phyloP scores from a whole-genome alignment of 768 basidiomycete species.

The Trametes meyenii region DNA sequence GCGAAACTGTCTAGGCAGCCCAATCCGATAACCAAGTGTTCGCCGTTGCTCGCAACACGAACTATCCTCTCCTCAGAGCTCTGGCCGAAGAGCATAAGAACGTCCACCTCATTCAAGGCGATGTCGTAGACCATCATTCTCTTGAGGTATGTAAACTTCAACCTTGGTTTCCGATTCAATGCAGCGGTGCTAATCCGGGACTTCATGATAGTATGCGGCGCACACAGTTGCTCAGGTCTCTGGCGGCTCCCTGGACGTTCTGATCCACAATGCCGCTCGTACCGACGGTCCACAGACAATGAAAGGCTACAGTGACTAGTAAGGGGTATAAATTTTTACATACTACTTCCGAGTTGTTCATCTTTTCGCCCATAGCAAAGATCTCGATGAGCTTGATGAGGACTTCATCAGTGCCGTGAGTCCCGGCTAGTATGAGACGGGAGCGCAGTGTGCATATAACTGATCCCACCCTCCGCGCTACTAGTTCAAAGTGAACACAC shows the following conservation, averaged over 20 bases:
- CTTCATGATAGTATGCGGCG: slow-evolving; percentile 25
- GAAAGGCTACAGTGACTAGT: no score
- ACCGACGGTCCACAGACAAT: no score
- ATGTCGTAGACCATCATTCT: slow-evolving; percentile 36
- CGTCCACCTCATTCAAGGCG: slow-evolving; percentile 39
- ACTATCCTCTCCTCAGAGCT: slow-evolving; percentile 11
- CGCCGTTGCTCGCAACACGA: slow-evolving; percentile 26
- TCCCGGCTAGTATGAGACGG: no score
- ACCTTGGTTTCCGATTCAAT: no score
- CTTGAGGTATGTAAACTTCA: no score
- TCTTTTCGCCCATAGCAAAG: no score
- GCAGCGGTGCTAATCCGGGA: no score
- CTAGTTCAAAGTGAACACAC: slow-evolving; percentile 39
- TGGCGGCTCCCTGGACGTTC: slow-evolving; percentile 35
- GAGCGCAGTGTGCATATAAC: no score
- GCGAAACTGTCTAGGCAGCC: slow-evolving; percentile 7
- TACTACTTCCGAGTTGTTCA: no score
- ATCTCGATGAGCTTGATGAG: slow-evolving; percentile 16
- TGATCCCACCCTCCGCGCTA: neutral
- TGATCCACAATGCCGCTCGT: no score
- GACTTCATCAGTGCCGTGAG: slow-evolving; percentile 14
- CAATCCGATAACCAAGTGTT: slow-evolving; percentile 25
- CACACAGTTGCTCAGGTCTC: slow-evolving; percentile 27
- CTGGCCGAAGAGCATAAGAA: slow-evolving; percentile 23
- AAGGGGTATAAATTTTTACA: no score